These are phyloP conservation scores for Elaeis guineensis DNA, from an alignment of 176 grass and related monocot genomes.

Conservation along the genomic window DNA sequence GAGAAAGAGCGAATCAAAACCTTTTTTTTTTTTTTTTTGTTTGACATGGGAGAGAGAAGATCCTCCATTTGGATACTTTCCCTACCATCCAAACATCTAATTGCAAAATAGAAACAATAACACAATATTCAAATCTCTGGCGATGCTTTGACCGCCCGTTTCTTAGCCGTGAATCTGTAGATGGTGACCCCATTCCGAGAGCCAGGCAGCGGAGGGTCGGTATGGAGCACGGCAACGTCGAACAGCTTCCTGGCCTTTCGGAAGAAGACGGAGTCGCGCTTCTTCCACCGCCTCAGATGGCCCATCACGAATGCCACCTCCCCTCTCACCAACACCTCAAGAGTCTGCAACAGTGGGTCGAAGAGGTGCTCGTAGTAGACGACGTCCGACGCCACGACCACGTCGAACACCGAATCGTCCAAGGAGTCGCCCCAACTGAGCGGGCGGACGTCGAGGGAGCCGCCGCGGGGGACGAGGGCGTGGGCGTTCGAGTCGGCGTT, in stretches of 20 bases:
- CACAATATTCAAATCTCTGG: too few relatives aligned
- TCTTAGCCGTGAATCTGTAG: slow-evolving; percentile 59
- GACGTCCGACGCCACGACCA: slow-evolving; percentile 69
- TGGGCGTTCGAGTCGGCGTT: slow-evolving; percentile 52
- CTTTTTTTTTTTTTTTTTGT: too few relatives aligned
- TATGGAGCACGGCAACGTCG: slow-evolving; percentile 52
- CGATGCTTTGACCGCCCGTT: not conserved
- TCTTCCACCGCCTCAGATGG: slow-evolving; percentile 93
- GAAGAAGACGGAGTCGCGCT: slow-evolving; percentile 76
- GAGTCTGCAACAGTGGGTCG: slow-evolving; percentile 67
- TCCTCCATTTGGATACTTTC: too few relatives aligned
- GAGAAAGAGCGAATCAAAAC: too few relatives aligned
- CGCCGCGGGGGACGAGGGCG: slow-evolving; percentile 40
- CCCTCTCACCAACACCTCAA: slow-evolving; percentile 61
- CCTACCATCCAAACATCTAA: too few relatives aligned
- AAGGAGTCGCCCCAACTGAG: slow-evolving; percentile 38
- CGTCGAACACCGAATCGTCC: slow-evolving; percentile 35
- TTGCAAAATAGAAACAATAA: too few relatives aligned
- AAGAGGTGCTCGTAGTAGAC: slow-evolving; percentile 82
- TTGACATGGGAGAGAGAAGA: too few relatives aligned
- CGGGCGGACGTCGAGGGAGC: slow-evolving; percentile 38
- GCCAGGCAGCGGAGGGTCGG: slow-evolving; percentile 52
- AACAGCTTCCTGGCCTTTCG: slow-evolving; percentile 70
- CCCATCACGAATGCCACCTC: slow-evolving; percentile 71
- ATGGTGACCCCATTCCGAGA: slow-evolving; percentile 53